Percentiles rank a stretch among this genome's conserved stretches.
These are phyloP conservation scores for Quercus alba DNA, from an alignment of 306 rosid species.

Conservation along the genomic window DNA sequence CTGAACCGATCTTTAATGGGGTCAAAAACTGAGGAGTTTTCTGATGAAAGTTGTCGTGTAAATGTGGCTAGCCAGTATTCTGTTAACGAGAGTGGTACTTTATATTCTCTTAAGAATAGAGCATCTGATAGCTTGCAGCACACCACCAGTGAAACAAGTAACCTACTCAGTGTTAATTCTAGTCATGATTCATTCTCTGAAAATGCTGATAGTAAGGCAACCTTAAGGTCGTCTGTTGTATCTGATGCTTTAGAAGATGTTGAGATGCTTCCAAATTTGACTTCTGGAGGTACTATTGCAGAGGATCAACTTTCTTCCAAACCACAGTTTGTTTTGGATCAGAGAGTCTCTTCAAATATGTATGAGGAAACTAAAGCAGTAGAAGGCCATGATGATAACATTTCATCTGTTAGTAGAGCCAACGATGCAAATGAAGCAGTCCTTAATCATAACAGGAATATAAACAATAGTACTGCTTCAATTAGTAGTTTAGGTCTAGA, in stretches of 20 bases:
- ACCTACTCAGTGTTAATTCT: conserved; percentile 44
- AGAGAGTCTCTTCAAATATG: conserved; percentile 21
- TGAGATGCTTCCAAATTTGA: conserved; percentile 20
- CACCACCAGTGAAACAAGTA: conserved; percentile 58
- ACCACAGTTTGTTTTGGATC: not conserved
- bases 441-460: conserved; percentile 35
- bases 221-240: conserved; percentile 25
- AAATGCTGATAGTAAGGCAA: conserved; percentile 63
- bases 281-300: conserved; percentile 12
- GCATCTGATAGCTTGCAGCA: conserved; percentile 51
- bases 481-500: conserved; percentile 44
- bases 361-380: conserved; percentile 37
- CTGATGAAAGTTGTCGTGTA: conserved; percentile 62
- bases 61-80: conserved; percentile 49
- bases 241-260: conserved; percentile 20
- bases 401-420: conserved; percentile 60
- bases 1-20: conserved; percentile 49
- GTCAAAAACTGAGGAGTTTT: conserved; percentile 56
- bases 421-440: conserved; percentile 37
- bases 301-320: conserved; percentile 25
- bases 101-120: conserved; percentile 50
- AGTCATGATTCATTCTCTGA: conserved; percentile 60
- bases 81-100: conserved; percentile 43
- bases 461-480: conserved; percentile 52
- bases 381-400: conserved; percentile 58